These are phyloP conservation scores for Thermothielavioides terrestris DNA, from an alignment of 495 filamentous ascomycete genomes.

Conservation along the genomic window DNA sequence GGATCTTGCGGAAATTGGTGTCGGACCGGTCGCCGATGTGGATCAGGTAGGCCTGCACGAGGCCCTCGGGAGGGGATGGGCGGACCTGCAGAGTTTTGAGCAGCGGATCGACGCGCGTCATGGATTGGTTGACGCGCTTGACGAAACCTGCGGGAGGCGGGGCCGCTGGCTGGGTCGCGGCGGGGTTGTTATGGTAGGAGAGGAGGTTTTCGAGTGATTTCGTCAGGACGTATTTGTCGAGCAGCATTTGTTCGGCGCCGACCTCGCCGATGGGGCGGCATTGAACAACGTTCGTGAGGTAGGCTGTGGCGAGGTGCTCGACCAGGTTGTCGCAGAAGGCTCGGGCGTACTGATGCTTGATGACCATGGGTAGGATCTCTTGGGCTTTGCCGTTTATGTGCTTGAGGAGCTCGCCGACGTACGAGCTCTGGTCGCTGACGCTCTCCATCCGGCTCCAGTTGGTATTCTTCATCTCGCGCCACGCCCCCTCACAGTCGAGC, in stretches of 20 bases:
- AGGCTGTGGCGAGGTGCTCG: constrained; percentile 69
- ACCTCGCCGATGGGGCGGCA: constrained; percentile 86
- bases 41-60: constrained; percentile 94
- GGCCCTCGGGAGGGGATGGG: constrained; percentile 78
- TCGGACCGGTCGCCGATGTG: constrained; percentile 87
- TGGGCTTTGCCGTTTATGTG: constrained; percentile 58
- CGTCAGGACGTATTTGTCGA: constrained; percentile 88
- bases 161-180: constrained; percentile 30
- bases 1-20: constrained; percentile 91
- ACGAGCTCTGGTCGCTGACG: constrained; percentile 92
- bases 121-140: constrained; percentile 79
- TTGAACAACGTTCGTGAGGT: constrained; percentile 75
- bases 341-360: constrained; percentile 87
- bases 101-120: constrained; percentile 80
- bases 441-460: constrained; percentile 92
- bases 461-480: constrained; percentile 95
- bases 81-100: constrained; percentile 96
- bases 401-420: constrained; percentile 70
- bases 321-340: constrained; percentile 93
- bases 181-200: constrained; percentile 41
- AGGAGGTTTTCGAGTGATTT: constrained; percentile 66
- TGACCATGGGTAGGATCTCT: constrained; percentile 69
- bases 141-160: constrained; percentile 52
- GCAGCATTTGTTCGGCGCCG: constrained; percentile 96
- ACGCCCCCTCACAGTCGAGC: constrained; percentile 68